Percentiles rank a stretch among this genome's conserved stretches.
Evolutionary conservation across 1,284 basidiomycete species (phyloP).

Genomic region (Cerrena zonata): DNA sequence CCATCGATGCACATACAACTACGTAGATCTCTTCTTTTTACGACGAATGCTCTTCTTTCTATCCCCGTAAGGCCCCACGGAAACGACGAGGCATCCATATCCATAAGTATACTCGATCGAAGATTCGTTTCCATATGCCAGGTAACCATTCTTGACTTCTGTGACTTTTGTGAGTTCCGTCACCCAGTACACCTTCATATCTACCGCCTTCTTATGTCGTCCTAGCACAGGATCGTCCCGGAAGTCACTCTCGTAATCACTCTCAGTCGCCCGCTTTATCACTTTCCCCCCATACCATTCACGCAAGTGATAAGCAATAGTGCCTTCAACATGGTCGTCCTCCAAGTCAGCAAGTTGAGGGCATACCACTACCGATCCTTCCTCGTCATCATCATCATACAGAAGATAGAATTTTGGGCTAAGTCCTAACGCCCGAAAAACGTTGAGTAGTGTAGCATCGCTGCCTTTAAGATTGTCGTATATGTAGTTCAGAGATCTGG

Average conservation of each 20-base stretch:
- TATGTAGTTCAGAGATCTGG: slow-evolving; percentile 2
- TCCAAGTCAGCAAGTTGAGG: neutral
- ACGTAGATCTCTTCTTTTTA: too few species aligned
- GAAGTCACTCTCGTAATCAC: neutral
- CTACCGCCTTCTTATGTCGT: too few species aligned
- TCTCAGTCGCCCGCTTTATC: neutral
- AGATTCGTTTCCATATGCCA: slow-evolving; percentile 9
- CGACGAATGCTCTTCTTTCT: too few species aligned
- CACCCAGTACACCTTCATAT: slow-evolving; percentile 7
- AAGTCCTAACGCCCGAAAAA: slow-evolving; percentile 7
- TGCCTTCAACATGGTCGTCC: neutral
- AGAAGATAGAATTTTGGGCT: slow-evolving; percentile 4
- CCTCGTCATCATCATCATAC: neutral
- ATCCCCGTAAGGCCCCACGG: slow-evolving; percentile 1
- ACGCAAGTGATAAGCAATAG: neutral
- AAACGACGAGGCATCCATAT: slow-evolving; percentile 6
- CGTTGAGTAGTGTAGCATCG: slow-evolving; percentile 12
- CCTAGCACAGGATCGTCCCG: neutral
- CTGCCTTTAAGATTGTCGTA: slow-evolving; percentile 14
- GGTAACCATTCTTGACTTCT: neutral
- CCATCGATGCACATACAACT: too few species aligned
- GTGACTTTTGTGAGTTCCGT: neutral
- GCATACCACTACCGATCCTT: neutral
- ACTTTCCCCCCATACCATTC: neutral
- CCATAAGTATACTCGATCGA: slow-evolving; percentile 1